A percentile compares a stretch with the other conserved stretches of the same genome.
These are phyloP conservation scores for Clarkia xantiana DNA, from an alignment of 345 rosid genomes.

Conservation along the genomic window DNA sequence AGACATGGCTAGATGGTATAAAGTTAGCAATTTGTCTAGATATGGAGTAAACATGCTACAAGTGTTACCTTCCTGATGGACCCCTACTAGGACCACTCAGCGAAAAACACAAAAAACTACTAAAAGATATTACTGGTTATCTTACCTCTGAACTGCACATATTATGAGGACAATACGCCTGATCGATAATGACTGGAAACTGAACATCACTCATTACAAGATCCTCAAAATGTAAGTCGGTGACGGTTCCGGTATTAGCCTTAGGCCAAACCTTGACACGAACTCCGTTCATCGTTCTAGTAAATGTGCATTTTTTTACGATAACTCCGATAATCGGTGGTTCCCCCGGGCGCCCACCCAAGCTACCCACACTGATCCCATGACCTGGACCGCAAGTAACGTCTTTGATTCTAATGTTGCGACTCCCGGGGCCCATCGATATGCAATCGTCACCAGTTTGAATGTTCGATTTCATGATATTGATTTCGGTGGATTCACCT, in stretches of 20 bases:
- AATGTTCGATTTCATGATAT: slow-evolving; percentile 12
- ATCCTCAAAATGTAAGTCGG: slow-evolving; percentile 22
- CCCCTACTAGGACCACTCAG: not conserved
- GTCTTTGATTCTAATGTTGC: slow-evolving; percentile 5
- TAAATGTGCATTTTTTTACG: slow-evolving; percentile 18
- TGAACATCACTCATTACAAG: slow-evolving; percentile 8
- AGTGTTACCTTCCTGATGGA: too few relatives aligned
- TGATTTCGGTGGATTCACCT: slow-evolving; percentile 22
- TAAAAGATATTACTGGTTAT: not conserved
- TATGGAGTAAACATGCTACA: too few relatives aligned
- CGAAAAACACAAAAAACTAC: not conserved
- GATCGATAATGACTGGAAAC: slow-evolving; percentile 15
- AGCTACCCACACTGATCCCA: slow-evolving; percentile 11
- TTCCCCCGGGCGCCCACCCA: slow-evolving; percentile 15
- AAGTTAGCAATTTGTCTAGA: too few relatives aligned
- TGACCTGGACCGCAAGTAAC: slow-evolving; percentile 22
- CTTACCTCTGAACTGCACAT: slow-evolving; percentile 14
- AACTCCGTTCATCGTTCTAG: slow-evolving; percentile 10
- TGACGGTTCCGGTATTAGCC: slow-evolving; percentile 9
- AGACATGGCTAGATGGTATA: too few relatives aligned
- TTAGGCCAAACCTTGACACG: slow-evolving; percentile 28
- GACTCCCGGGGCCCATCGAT: slow-evolving; percentile 19
- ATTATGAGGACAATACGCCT: slow-evolving; percentile 18
- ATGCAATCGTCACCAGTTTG: slow-evolving; percentile 20
- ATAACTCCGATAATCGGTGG: slow-evolving; percentile 20